Conservation (phyloP, 2,329 filamentous ascomycete species). For the Aspergillus pseudotamarii region DNA sequence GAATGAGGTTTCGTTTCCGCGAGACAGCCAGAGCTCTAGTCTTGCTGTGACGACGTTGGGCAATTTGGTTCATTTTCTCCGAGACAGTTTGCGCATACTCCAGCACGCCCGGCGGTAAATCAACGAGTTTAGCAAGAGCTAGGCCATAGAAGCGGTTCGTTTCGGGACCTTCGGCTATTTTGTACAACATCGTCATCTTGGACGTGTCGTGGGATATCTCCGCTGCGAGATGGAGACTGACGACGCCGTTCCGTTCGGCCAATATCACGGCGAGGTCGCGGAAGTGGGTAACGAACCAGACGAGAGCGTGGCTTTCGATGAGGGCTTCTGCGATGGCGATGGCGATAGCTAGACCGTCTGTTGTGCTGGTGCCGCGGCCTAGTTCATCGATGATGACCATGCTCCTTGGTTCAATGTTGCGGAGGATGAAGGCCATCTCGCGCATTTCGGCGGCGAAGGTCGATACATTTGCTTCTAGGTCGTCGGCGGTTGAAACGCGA, state of each 20-base stretch:
- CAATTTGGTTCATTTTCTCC: slow-evolving; percentile 60
- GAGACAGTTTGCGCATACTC: slow-evolving; percentile 69
- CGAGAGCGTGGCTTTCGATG: slow-evolving; percentile 73
- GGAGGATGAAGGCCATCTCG: slow-evolving; percentile 89
- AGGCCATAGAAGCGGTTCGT: slow-evolving; percentile 79
- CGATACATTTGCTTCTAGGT: slow-evolving; percentile 85
- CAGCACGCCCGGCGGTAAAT: slow-evolving; percentile 70
- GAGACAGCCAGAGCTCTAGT: slow-evolving; percentile 62
- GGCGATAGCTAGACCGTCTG: slow-evolving; percentile 86
- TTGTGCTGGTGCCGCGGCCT: slow-evolving; percentile 84
- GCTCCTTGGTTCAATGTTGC: slow-evolving; percentile 75
- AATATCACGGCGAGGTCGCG: slow-evolving; percentile 77
- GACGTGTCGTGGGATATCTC: slow-evolving; percentile 61
- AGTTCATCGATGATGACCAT: slow-evolving; percentile 89
- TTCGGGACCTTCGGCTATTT: slow-evolving; percentile 71
- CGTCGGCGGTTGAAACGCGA: slow-evolving; percentile 82
- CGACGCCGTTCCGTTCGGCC: slow-evolving; percentile 72
- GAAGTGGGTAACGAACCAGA: slow-evolving; percentile 97
- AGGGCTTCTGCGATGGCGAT: slow-evolving; percentile 87
- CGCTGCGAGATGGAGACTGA: slow-evolving; percentile 80
- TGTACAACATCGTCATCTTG: slow-evolving; percentile 86
- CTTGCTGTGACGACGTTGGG: slow-evolving; percentile 60
- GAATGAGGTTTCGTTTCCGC: slow-evolving; percentile 70
- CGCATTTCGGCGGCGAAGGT: slow-evolving; percentile 95
- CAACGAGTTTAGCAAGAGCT: slow-evolving; percentile 73